Base-by-base conservation (phyloP, 805 yeast species). In the Gaillardinia entomophila region DNA sequence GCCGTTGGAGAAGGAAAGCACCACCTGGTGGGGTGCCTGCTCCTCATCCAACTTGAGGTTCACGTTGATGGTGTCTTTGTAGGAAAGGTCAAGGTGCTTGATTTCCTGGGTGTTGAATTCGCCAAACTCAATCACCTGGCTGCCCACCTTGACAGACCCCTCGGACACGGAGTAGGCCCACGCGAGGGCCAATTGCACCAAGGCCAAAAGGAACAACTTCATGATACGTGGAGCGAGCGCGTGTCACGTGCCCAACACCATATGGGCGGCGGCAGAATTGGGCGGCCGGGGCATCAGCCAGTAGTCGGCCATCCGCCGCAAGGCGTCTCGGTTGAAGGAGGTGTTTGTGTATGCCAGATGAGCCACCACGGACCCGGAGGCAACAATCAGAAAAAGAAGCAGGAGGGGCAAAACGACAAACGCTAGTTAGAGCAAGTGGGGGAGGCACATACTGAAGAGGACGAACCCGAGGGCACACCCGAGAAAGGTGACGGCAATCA, bases 21-120 rank as follows among this genome's bases (percentile, higher is more conserved):
- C 43, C 19, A 57, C 33, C 37, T 66, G 71, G 32, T 60, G 64
- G 2, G 72, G 70, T 28, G 43, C 51, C 12, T 25, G 35, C 4
- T 32, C 31, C 2, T 39, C 26, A 8, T 43, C 38, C 12, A 46
- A 57, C 6, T 41, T 40, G 26, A 62, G 36, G 13, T 43, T 38
- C 28, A 64, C 46, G 24, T 44, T 42, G 26, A 66, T 32, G 12
- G 54, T 56, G 16, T 66, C 36, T 27, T 39, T 46, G 4, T 54
- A 37, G n/a, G 54, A 58, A 31, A 65, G 32, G 3, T 46, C 27
- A 22, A 62, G 43, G 34, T 46, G 53, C 31, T 55, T 55, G 25
- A 59, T 40, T 41, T 54, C 61, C 27, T 43, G 50, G 16, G 63
- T 51, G 30, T 49, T 49, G 26, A 56, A 27, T 31, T 57, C 62